Percentiles rank a stretch among this genome's conserved stretches.
These are phyloP conservation scores for Huntiella bhutanensis DNA, from an alignment of 2,329 filamentous ascomycete genomes.

Conservation along the genomic window DNA sequence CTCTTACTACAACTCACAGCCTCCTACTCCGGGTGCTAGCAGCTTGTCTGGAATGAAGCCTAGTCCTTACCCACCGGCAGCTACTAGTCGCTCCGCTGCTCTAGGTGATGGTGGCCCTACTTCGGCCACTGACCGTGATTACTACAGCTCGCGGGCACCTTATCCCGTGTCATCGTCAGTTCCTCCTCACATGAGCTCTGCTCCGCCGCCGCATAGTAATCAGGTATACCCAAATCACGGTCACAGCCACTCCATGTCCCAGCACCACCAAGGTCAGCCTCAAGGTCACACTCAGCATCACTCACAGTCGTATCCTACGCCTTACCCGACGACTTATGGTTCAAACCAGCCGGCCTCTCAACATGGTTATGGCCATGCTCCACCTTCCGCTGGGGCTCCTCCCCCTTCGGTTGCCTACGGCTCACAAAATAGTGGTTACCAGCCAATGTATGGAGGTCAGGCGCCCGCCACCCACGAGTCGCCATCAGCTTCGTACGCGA, in stretches of 20 bases:
- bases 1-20: conserved; percentile 27
- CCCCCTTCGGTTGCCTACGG: not conserved
- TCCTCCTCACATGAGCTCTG: conserved; percentile 12
- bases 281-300: conserved; percentile 6
- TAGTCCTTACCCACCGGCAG: conserved; percentile 27
- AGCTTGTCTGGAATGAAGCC: conserved; percentile 36
- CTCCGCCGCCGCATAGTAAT: conserved; percentile 18
- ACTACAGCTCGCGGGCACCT: conserved; percentile 23
- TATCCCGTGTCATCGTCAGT: conserved; percentile 19
- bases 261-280: conserved; percentile 10
- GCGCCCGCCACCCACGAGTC: conserved; percentile 11
- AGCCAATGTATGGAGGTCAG: not conserved
- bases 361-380: conserved; percentile 17
- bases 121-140: conserved; percentile 24
- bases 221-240: conserved; percentile 13
- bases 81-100: conserved; percentile 26
- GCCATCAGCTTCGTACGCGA: conserved; percentile 7
- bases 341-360: conserved; percentile 12
- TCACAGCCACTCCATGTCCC: conserved; percentile 14
- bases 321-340: conserved; percentile 1
- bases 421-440: conserved; percentile 13
- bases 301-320: conserved; percentile 14
- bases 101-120: conserved; percentile 18
- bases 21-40: conserved; percentile 18
- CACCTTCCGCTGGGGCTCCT: conserved; percentile 12